These are phyloP conservation scores for Uronychia binucleata DNA, from an alignment of 73 alveolate species.

Conservation along the genomic window DNA sequence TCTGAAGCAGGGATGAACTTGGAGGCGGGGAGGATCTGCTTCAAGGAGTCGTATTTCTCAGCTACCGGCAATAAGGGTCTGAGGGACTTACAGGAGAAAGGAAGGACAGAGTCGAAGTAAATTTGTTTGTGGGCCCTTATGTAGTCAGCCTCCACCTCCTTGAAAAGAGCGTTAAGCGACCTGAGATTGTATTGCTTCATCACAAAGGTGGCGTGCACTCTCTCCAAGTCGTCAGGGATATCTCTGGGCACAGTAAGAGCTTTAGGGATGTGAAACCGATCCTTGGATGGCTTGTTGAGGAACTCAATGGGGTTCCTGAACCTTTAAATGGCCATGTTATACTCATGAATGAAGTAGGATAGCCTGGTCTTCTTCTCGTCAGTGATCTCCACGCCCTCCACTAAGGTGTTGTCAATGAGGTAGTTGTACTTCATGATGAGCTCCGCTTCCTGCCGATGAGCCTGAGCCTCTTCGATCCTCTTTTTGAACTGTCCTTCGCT, in stretches of 20 bases:
- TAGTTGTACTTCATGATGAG: conserved; percentile 61
- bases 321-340: conserved; percentile 8
- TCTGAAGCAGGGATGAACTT: conserved; percentile 62
- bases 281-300: conserved; percentile 16
- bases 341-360: conserved; percentile 27
- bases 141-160: conserved; percentile 61
- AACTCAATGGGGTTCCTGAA: conserved; percentile 49
- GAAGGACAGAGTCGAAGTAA: conserved; percentile 57
- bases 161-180: conserved; percentile 14
- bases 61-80: neutral
- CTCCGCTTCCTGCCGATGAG: conserved; percentile 59
- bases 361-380: conserved; percentile 46
- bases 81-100: conserved; percentile 29
- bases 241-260: conserved; percentile 13
- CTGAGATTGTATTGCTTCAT: conserved; percentile 4
- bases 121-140: conserved; percentile 43
- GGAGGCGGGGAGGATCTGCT: conserved; percentile 38
- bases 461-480: conserved; percentile 56
- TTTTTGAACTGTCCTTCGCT: conserved; percentile 33
- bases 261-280: conserved; percentile 23
- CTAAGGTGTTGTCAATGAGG: conserved; percentile 33
- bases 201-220: conserved; percentile 28
- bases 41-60: conserved; percentile 55
- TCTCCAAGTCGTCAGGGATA: conserved; percentile 7
- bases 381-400: conserved; percentile 29